Conservation (phyloP, 345 rosid species). For the Dipteronia dyeriana region DNA sequence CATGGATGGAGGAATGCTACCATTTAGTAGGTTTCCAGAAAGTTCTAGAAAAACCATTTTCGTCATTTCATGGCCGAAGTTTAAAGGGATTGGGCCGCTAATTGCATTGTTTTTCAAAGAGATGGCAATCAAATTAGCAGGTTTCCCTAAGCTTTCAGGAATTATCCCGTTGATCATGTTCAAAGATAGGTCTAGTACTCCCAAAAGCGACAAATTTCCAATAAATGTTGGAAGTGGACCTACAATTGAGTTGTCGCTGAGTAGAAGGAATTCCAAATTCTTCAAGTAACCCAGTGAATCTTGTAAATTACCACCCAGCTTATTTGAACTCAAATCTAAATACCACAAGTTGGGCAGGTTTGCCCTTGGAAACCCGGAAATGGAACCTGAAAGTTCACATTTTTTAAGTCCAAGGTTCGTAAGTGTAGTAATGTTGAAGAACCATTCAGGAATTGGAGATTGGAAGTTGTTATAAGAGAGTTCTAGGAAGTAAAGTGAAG, state of each 20-base stretch:
- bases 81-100: slow-evolving; percentile 19
- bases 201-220: no score
- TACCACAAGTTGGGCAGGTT: slow-evolving; percentile 5
- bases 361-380: background rate
- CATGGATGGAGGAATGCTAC: slow-evolving; percentile 29
- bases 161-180: slow-evolving; percentile 11
- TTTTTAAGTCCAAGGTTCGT: background rate
- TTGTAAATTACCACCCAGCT: slow-evolving; percentile 20
- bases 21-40: slow-evolving; percentile 24
- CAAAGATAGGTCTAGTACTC: background rate
- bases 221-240: slow-evolving; percentile 32
- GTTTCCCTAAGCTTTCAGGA: slow-evolving; percentile 8
- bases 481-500: slow-evolving; percentile 29
- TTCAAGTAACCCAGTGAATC: slow-evolving; percentile 15
- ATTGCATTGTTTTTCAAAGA: slow-evolving; percentile 15
- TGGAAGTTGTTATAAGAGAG: slow-evolving; percentile 33
- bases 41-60: background rate
- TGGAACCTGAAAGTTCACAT: background rate
- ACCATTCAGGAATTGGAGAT: slow-evolving; percentile 23
- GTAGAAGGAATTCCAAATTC: slow-evolving; percentile 12
- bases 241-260: slow-evolving; percentile 2
- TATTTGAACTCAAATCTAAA: slow-evolving; percentile 4
- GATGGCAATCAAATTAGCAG: background rate
- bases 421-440: slow-evolving; percentile 20
- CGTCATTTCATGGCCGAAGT: slow-evolving; percentile 2